Percentiles rank a stretch among this genome's conserved stretches.
phyloP scores from a whole-genome alignment of 129 eudicot genomes.

The Chrysanthemum makinoi region DNA sequence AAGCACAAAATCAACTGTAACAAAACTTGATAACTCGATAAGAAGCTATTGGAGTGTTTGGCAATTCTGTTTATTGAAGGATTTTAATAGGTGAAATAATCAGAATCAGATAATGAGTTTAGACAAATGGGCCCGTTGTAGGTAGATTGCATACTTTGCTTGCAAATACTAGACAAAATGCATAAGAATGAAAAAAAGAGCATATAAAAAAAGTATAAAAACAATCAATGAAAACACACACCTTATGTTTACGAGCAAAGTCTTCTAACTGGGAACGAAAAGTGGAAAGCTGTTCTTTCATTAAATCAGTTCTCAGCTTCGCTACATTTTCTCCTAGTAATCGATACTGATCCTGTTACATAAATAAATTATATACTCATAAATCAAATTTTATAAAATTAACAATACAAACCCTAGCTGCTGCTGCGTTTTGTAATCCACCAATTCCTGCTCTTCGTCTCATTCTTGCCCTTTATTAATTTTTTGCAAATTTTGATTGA shows the following conservation, averaged over 20 bases:
- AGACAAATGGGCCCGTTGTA: too few species aligned
- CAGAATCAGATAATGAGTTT: too few species aligned
- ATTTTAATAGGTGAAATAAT: too few species aligned
- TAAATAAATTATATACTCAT: not conserved
- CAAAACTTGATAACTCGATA: too few species aligned
- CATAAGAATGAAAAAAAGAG: too few species aligned
- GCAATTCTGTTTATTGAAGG: too few species aligned
- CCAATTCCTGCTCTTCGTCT: slow-evolving; percentile 97
- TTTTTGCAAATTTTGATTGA: not conserved
- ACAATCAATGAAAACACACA: too few species aligned
- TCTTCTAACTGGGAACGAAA: slow-evolving; percentile 97
- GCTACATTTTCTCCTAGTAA: slow-evolving; percentile 95
- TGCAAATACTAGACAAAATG: too few species aligned
- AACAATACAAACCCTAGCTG: slow-evolving; percentile 73
- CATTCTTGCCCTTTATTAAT: slow-evolving; percentile 32
- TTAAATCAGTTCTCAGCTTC: slow-evolving; percentile 79
- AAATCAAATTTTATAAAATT: not conserved
- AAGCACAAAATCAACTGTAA: too few species aligned
- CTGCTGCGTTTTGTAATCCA: slow-evolving; percentile 82
- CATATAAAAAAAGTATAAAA: too few species aligned
- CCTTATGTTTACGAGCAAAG: slow-evolving; percentile 99
- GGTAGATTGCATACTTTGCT: too few species aligned
- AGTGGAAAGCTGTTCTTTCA: slow-evolving; percentile 94
- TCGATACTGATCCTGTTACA: slow-evolving; percentile 63
- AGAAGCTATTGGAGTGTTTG: too few species aligned